Percentiles rank a stretch among this genome's conserved stretches.
These are phyloP conservation scores for Talaromyces sp. DNA, from an alignment of 2,329 filamentous ascomycete genomes.

Conservation along the genomic window DNA sequence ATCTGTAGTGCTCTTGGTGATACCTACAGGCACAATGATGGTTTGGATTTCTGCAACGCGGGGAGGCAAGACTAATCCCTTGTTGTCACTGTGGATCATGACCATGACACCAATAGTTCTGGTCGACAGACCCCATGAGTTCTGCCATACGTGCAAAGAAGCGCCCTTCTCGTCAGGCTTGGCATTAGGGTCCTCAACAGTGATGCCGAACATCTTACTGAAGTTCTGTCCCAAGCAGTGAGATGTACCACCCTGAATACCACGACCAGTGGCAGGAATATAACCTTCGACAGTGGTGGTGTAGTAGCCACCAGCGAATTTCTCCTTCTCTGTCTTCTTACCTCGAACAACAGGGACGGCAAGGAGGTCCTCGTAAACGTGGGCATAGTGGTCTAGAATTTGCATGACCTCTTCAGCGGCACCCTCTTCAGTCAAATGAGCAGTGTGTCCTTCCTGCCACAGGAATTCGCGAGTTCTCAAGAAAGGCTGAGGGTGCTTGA, in stretches of 20 bases:
- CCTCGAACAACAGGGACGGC: slow-evolving; percentile 94
- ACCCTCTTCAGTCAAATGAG: slow-evolving; percentile 77
- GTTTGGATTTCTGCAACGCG: slow-evolving; percentile 82
- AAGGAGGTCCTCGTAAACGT: slow-evolving; percentile 87
- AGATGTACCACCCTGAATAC: slow-evolving; percentile 93
- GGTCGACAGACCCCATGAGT: slow-evolving; percentile 97
- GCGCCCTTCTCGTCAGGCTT: slow-evolving; percentile 70
- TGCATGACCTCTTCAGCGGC: slow-evolving; percentile 84
- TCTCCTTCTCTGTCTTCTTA: slow-evolving; percentile 94
- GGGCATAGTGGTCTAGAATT: slow-evolving; percentile 89
- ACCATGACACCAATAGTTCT: slow-evolving; percentile 98
- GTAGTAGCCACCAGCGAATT: slow-evolving; percentile 94
- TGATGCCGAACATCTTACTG: slow-evolving; percentile 98
- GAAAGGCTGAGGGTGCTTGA: slow-evolving; percentile 85
- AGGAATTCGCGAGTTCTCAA: slow-evolving; percentile 90
- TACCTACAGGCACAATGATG: slow-evolving; percentile 85
- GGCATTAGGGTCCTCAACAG: slow-evolving; percentile 79
- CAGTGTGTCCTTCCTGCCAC: slow-evolving; percentile 96
- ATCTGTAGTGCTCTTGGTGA: slow-evolving; percentile 79
- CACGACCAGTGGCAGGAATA: slow-evolving; percentile 90
- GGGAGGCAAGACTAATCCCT: slow-evolving; percentile 88
- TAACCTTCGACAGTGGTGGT: slow-evolving; percentile 97
- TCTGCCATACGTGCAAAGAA: slow-evolving; percentile 91
- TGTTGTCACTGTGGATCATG: slow-evolving; percentile 95
- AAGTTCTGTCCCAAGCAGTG: slow-evolving; percentile 97